Conservation (phyloP, 1,284 basidiomycete species). For the Leccinum pseudoinsigne region DNA sequence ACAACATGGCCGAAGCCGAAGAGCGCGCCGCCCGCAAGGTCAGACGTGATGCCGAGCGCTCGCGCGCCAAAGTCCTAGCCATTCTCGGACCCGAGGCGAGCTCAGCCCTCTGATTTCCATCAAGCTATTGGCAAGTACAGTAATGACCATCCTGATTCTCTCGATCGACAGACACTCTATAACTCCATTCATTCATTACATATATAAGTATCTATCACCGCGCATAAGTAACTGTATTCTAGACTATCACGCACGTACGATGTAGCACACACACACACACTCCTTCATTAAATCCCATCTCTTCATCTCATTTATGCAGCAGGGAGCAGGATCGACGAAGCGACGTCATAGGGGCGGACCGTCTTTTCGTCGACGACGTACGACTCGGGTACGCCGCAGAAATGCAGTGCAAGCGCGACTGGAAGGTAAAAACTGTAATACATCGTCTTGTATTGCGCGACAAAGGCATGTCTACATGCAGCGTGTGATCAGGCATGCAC, state of each 20-base stretch:
- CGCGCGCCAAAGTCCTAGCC: conserved; percentile 12
- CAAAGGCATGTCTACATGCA: conserved; percentile 77
- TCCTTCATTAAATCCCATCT: background rate
- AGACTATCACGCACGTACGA: background rate
- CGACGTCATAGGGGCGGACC: conserved; percentile 73
- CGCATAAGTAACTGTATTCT: background rate
- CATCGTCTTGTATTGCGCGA: conserved; percentile 97
- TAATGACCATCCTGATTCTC: background rate
- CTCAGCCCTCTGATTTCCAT: background rate
- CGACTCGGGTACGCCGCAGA: conserved; percentile 68
- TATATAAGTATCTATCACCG: background rate
- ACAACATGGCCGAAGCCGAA: conserved; percentile 7
- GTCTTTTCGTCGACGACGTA: conserved; percentile 36
- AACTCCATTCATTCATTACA: background rate
- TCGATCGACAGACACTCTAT: background rate
- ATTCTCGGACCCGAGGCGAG: background rate
- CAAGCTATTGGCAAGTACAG: background rate
- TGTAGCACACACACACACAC: background rate
- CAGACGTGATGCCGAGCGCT: conserved; percentile 15
- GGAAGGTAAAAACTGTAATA: conserved; percentile 99
- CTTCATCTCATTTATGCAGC: background rate
- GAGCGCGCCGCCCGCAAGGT: conserved; percentile 15
- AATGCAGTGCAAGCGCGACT: conserved; percentile 90
- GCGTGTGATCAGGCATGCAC: background rate
- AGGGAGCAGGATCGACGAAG: conserved; percentile 72